Conservation (phyloP, 306 rosid species). For the Ziziphus jujuba region DNA sequence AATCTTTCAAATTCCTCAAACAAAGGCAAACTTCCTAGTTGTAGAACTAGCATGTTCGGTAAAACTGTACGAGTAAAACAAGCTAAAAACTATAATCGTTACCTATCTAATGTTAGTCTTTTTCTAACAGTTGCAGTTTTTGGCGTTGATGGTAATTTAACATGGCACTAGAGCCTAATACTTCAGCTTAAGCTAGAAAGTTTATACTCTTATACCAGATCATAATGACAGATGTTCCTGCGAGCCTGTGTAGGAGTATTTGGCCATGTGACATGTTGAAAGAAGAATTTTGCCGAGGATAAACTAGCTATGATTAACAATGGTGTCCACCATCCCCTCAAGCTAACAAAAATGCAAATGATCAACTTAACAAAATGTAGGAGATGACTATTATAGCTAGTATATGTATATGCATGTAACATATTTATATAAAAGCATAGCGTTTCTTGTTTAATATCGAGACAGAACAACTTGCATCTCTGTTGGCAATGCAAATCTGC, state of each 20-base stretch:
- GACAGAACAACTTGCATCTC: constrained; percentile 56
- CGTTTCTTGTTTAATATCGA: constrained; percentile 22
- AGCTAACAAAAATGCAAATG: constrained; percentile 19
- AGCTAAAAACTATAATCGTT: no score
- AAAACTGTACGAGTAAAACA: no score
- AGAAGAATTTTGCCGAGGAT: constrained; percentile 71
- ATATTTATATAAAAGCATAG: no score
- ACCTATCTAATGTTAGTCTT: no score
- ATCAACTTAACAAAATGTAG: neutral
- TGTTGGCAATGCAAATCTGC: constrained; percentile 70
- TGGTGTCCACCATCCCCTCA: constrained; percentile 97
- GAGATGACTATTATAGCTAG: neutral
- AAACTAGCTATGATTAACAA: constrained; percentile 64
- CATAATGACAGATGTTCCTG: constrained; percentile 82
- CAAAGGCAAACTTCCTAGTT: no score
- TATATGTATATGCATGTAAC: no score
- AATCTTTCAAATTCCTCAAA: neutral
- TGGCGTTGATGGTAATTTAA: no score
- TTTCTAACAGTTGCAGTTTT: no score
- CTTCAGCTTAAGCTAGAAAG: neutral
- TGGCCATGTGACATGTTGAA: constrained; percentile 68
- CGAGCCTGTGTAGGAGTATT: constrained; percentile 88
- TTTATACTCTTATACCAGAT: constrained; percentile 79
- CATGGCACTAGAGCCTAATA: neutral
- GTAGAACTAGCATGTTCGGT: no score